phyloP scores from a whole-genome alignment of 768 basidiomycete species.

The Chalciporus piperatus region DNA sequence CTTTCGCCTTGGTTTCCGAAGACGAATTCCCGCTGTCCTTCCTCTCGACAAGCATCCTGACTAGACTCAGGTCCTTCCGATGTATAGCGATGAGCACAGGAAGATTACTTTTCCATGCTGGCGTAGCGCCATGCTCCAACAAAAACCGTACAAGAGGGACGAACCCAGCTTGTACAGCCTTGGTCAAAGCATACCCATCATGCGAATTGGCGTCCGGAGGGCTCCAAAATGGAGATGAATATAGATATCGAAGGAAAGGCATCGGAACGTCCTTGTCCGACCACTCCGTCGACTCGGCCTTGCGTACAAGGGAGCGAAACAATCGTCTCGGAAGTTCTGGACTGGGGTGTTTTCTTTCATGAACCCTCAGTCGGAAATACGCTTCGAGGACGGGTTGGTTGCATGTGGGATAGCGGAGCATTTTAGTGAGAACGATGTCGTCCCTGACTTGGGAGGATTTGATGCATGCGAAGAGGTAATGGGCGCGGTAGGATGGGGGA shows the following conservation, averaged over 20 bases:
- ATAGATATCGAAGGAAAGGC: slow-evolving; percentile 62
- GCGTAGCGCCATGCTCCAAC: slow-evolving; percentile 70
- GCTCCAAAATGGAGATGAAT: slow-evolving; percentile 37
- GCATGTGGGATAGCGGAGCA: slow-evolving; percentile 45
- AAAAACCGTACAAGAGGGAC: slow-evolving; percentile 67
- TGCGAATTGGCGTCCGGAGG: slow-evolving; percentile 59
- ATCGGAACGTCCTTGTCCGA: slow-evolving; percentile 52
- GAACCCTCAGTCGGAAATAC: slow-evolving; percentile 35
- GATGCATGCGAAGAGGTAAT: slow-evolving; percentile 53
- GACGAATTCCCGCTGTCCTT: slow-evolving; percentile 25
- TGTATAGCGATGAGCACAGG: slow-evolving; percentile 75
- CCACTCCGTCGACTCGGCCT: slow-evolving; percentile 37
- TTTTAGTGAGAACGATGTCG: slow-evolving; percentile 38
- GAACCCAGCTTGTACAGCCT: slow-evolving; percentile 68
- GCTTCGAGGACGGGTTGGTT: slow-evolving; percentile 41
- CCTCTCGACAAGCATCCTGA: slow-evolving; percentile 77
- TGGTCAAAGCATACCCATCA: slow-evolving; percentile 78
- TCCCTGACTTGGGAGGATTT: slow-evolving; percentile 16
- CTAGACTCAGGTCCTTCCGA: slow-evolving; percentile 60
- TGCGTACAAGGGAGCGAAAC: slow-evolving; percentile 51
- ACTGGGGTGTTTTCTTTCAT: not conserved
- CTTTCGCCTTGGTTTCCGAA: slow-evolving; percentile 16
- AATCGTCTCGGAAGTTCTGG: slow-evolving; percentile 65
- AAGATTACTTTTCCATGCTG: slow-evolving; percentile 55
- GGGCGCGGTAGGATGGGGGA: slow-evolving; percentile 57